phyloP scores from a whole-genome alignment of 2,329 filamentous ascomycete species.

The Pseudocercospora eumusae region DNA sequence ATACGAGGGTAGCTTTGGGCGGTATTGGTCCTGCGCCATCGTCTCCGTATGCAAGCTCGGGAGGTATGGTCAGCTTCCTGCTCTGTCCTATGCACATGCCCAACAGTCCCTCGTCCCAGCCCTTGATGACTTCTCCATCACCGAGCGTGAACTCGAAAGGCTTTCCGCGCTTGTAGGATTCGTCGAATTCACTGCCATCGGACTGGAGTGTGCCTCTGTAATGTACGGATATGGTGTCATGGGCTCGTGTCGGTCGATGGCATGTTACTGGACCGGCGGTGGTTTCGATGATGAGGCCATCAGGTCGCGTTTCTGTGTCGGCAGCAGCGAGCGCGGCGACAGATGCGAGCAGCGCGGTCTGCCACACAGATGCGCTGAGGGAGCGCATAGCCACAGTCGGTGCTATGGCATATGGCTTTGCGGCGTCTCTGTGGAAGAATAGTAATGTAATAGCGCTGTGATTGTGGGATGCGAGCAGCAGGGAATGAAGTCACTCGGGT shows the following conservation, averaged over 20 bases:
- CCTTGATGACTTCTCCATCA: constrained; percentile 81
- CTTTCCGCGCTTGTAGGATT: constrained; percentile 71
- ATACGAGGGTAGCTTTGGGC: constrained; percentile 76
- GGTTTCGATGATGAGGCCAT: constrained; percentile 44
- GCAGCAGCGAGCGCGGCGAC: constrained; percentile 13
- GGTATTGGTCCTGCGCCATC: constrained; percentile 68
- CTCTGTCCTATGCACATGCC: constrained; percentile 97
- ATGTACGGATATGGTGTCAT: constrained; percentile 52
- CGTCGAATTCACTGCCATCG: constrained; percentile 79
- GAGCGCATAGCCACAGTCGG: constrained; percentile 25
- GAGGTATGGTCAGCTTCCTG: constrained; percentile 83
- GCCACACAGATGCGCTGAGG: constrained; percentile 20
- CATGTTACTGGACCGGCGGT: constrained; percentile 45
- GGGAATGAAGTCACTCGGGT: background rate
- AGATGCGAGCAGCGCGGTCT: constrained; percentile 20
- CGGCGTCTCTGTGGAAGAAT: background rate
- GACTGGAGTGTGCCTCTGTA: constrained; percentile 53
- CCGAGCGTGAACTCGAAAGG: constrained; percentile 83
- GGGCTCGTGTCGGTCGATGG: constrained; percentile 47
- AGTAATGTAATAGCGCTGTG: too few species aligned
- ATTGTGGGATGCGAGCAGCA: too few species aligned
- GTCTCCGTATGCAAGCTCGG: constrained; percentile 78
- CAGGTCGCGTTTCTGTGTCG: constrained; percentile 20
- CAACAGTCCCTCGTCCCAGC: constrained; percentile 87
- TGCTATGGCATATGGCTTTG: constrained; percentile 15